Conservation (phyloP, 192 early-diverging fungal genomes). For the Coemansia sp. region DNA sequence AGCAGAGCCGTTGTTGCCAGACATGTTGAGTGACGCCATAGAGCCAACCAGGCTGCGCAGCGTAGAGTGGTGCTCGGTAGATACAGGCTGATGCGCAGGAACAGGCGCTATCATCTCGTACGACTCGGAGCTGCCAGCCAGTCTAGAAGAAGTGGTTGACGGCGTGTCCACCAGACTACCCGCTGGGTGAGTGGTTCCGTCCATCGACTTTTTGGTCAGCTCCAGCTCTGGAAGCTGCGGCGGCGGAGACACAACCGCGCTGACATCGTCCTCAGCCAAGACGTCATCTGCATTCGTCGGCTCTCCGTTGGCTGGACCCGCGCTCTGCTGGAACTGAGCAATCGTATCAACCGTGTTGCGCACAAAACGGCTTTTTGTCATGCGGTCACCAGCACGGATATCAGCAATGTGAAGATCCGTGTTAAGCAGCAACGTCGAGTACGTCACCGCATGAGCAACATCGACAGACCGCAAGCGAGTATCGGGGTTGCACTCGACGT, state of each 20-base stretch:
- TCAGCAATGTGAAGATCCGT: constrained; percentile 93
- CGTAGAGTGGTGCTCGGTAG: constrained; percentile 8
- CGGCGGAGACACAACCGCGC: constrained; percentile 20
- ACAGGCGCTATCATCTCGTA: background rate
- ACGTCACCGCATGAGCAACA: constrained; percentile 82
- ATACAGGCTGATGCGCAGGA: background rate
- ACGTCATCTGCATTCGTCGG: background rate
- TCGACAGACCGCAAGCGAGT: constrained; percentile 57
- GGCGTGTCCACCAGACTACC: constrained; percentile 6
- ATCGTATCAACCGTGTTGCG: constrained; percentile 68
- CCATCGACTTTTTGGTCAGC: constrained; percentile 41
- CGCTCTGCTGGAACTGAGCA: constrained; percentile 41
- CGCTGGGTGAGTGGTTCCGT: constrained; percentile 13
- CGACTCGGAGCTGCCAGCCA: background rate
- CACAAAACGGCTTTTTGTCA: constrained; percentile 73
- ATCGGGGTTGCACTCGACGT: constrained; percentile 79
- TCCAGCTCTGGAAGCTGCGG: constrained; percentile 56
- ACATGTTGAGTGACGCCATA: constrained; percentile 46
- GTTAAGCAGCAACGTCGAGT: constrained; percentile 85
- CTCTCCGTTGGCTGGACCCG: background rate
- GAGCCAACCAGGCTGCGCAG: constrained; percentile 51
- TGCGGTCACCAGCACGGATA: constrained; percentile 60
- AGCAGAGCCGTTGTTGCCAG: constrained; percentile 4
- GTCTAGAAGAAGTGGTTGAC: background rate
- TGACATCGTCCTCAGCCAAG: background rate